phyloP scores from a whole-genome alignment of 2,329 filamentous ascomycete genomes.

The Phyllosticta paracitricarpa region DNA sequence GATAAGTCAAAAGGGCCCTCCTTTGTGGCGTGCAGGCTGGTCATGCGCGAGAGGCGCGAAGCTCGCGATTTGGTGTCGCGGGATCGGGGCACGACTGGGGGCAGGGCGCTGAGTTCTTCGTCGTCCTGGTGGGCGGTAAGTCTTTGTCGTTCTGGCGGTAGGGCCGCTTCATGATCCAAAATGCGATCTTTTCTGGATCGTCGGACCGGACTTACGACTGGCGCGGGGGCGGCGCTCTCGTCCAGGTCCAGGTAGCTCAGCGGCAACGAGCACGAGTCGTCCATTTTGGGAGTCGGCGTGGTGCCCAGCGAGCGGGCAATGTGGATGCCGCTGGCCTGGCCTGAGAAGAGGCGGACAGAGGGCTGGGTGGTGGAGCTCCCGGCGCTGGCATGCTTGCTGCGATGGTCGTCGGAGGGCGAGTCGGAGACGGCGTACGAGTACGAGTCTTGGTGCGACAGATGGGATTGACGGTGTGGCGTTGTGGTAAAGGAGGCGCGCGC shows the following conservation, averaged over 20 bases:
- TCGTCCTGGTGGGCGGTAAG: neutral
- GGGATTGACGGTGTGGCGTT: constrained; percentile 1
- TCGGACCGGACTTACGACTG: constrained; percentile 6
- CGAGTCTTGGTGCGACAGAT: constrained; percentile 1
- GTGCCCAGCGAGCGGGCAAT: neutral
- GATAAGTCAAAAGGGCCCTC: neutral
- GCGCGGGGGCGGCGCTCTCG: constrained; percentile 9
- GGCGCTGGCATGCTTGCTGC: neutral
- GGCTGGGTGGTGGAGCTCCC: neutral
- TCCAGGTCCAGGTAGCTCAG: constrained; percentile 14
- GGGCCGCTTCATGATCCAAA: neutral
- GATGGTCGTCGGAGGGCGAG: neutral
- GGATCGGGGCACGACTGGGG: constrained; percentile 4
- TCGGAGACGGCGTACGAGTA: neutral
- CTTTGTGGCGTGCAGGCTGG: neutral
- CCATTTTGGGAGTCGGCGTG: neutral
- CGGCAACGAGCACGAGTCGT: constrained; percentile 15
- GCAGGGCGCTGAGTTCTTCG: constrained; percentile 5
- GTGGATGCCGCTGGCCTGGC: neutral
- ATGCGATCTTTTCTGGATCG: neutral
- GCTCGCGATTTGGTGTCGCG: neutral
- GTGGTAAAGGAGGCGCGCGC: neutral
- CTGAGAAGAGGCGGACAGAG: neutral
- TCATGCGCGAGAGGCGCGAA: neutral
- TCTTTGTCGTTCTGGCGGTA: neutral